Conservation (phyloP, 495 filamentous ascomycete genomes). For the Penicillium lagena region DNA sequence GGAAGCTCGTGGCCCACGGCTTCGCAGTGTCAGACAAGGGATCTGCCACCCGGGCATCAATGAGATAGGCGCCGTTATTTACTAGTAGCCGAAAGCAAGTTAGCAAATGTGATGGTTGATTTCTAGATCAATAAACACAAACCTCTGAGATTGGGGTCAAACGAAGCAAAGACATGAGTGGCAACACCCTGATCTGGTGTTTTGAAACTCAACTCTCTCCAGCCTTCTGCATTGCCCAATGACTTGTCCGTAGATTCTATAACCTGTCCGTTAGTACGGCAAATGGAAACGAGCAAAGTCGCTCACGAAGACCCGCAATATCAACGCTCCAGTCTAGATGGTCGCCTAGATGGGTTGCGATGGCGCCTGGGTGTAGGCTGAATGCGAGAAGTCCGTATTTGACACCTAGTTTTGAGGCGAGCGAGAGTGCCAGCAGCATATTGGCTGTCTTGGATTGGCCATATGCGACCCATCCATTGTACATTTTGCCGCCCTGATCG, state of each 20-base stretch:
- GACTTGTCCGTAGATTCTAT: slow-evolving; percentile 6
- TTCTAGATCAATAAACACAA: neutral
- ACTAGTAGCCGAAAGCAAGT: neutral
- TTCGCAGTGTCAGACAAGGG: slow-evolving; percentile 24
- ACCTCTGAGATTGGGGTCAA: slow-evolving; percentile 46
- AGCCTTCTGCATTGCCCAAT: slow-evolving; percentile 20
- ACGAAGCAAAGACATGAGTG: slow-evolving; percentile 51
- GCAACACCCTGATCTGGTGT: slow-evolving; percentile 46
- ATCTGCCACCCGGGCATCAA: slow-evolving; percentile 29
- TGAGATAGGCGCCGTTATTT: slow-evolving; percentile 33
- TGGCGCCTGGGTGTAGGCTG: slow-evolving; percentile 41
- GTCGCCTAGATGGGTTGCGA: slow-evolving; percentile 16
- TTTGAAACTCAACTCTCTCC: slow-evolving; percentile 32
- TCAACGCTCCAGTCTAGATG: slow-evolving; percentile 22
- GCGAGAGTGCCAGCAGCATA: slow-evolving; percentile 43
- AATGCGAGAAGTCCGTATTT: slow-evolving; percentile 22
- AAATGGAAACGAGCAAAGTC: neutral
- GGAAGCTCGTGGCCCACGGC: slow-evolving; percentile 24
- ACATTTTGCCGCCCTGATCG: slow-evolving; percentile 36
- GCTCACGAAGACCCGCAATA: slow-evolving; percentile 9
- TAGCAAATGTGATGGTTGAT: neutral
- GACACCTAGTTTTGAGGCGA: slow-evolving; percentile 30
- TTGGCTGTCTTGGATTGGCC: slow-evolving; percentile 55
- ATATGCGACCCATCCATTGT: slow-evolving; percentile 48
- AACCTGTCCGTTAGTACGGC: neutral